Evolutionary conservation across 352 stramenopile genomes (phyloP).

Genomic region (Thalassiosira livingstoniorum): DNA sequence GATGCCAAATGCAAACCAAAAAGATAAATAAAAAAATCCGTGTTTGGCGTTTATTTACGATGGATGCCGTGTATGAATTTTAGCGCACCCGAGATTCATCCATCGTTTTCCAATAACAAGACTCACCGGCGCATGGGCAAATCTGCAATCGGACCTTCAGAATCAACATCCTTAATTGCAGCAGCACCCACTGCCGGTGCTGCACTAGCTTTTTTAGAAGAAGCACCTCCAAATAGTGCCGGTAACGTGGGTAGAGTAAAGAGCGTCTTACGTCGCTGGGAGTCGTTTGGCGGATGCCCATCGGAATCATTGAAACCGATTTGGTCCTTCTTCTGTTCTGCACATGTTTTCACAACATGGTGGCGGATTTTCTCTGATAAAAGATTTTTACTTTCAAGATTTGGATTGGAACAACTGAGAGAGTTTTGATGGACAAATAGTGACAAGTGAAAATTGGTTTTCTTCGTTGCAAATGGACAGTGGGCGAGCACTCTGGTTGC

Average conservation of each 20-base stretch:
- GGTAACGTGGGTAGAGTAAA: slow-evolving; percentile 8
- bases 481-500: too few species aligned
- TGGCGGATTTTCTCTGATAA: too few species aligned
- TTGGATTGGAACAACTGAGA: too few species aligned
- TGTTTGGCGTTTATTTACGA: not conserved
- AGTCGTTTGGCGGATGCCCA: not conserved
- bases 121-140: slow-evolving; percentile 19
- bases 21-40: not conserved
- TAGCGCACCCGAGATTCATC: too few species aligned
- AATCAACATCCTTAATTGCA: not conserved
- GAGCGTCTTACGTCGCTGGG: not conserved
- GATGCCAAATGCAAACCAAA: not conserved
- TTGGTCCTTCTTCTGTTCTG: too few species aligned
- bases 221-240: not conserved
- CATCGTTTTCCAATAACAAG: not conserved
- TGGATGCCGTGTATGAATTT: too few species aligned
- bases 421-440: too few species aligned
- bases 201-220: not conserved
- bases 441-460: too few species aligned
- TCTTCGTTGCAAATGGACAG: too few species aligned
- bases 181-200: not conserved
- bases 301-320: too few species aligned
- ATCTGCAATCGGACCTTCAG: slow-evolving; percentile 4
- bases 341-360: too few species aligned
- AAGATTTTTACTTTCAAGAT: too few species aligned